Evolutionary conservation across 2,329 filamentous ascomycete species (phyloP).

Genomic region (Epichloe uncinata): DNA sequence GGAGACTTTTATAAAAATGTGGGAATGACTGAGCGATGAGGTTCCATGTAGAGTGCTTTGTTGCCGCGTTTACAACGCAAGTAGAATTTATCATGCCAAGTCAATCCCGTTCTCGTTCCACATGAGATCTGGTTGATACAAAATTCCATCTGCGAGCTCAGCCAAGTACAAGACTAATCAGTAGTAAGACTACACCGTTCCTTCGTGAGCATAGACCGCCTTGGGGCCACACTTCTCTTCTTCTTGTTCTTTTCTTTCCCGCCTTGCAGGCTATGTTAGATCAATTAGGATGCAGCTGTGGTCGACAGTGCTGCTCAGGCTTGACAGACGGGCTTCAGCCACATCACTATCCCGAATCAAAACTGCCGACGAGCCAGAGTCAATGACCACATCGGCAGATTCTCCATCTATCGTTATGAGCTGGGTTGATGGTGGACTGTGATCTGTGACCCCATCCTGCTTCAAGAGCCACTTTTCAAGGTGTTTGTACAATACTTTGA

Average conservation of each 20-base stretch:
- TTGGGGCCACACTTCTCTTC: background rate
- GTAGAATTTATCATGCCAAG: background rate
- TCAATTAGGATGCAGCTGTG: background rate
- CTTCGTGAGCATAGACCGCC: background rate
- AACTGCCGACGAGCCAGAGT: background rate
- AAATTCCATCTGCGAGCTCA: background rate
- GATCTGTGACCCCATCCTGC: conserved; percentile 24
- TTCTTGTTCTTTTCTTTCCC: too few relatives aligned
- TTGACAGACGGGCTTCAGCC: background rate
- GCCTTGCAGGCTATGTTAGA: background rate
- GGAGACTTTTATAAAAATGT: background rate
- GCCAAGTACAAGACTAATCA: background rate
- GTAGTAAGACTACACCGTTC: background rate
- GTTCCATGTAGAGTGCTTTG: background rate
- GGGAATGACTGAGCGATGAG: background rate
- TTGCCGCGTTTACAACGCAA: background rate
- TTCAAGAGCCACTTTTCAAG: conserved; percentile 31
- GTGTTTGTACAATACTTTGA: conserved; percentile 35
- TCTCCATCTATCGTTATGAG: conserved; percentile 12
- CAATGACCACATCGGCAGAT: conserved; percentile 9
- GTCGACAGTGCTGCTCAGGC: background rate
- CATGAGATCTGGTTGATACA: background rate
- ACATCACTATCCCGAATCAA: background rate
- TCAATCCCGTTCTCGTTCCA: background rate
- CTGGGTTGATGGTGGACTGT: conserved; percentile 9